phyloP scores from a whole-genome alignment of 2,329 filamentous ascomycete species.

The Colletotrichum navitas region DNA sequence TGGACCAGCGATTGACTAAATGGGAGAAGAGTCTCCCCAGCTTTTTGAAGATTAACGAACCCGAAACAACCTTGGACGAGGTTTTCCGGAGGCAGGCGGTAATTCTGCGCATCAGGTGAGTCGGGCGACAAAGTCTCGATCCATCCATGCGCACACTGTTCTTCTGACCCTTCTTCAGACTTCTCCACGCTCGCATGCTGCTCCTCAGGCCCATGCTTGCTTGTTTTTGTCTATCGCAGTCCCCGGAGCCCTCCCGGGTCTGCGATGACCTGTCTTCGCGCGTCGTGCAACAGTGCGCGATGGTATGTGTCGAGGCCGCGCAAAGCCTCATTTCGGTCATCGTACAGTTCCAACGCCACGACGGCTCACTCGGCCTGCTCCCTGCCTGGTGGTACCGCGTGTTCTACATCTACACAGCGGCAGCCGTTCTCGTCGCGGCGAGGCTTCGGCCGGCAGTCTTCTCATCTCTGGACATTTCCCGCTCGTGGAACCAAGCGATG shows the following conservation, averaged over 20 bases:
- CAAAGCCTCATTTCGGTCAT: constrained; percentile 51
- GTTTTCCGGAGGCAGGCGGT: constrained; percentile 50
- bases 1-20: constrained; percentile 49
- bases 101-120: constrained; percentile 52
- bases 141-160: too few relatives aligned
- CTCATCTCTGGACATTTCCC: constrained; percentile 45
- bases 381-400: constrained; percentile 57
- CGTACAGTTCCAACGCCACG: constrained; percentile 47
- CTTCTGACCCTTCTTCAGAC: constrained; percentile 40
- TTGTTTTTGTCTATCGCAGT: constrained; percentile 49
- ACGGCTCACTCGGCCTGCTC: constrained; percentile 51
- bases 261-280: constrained; percentile 47
- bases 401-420: constrained; percentile 54
- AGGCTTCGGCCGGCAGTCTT: constrained; percentile 52
- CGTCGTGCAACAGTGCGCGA: constrained; percentile 50
- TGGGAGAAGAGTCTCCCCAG: constrained; percentile 50
- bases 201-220: constrained; percentile 51
- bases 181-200: constrained; percentile 52
- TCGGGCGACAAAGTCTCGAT: not conserved
- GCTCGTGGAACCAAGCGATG: constrained; percentile 52
- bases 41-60: constrained; percentile 44
- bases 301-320: constrained; percentile 52
- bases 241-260: constrained; percentile 29
- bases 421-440: constrained; percentile 53
- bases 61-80: constrained; percentile 43